phyloP scores from a whole-genome alignment of 106 monocot species.

The Alisma plantagoaquatica region DNA sequence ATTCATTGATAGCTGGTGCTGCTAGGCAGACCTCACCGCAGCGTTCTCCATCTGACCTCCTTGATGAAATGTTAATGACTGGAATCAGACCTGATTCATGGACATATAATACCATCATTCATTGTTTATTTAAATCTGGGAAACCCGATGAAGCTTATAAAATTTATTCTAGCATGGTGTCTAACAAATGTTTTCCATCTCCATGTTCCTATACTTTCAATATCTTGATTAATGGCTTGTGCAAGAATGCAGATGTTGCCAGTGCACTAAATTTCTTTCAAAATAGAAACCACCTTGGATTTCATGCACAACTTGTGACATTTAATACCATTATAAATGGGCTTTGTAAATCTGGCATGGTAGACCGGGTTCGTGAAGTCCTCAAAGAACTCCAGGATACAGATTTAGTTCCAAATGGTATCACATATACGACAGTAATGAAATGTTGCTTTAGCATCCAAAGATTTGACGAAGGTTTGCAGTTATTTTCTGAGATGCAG shows the following conservation, averaged over 20 bases:
- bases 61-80: constrained; percentile 66
- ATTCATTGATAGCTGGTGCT: constrained; percentile 58
- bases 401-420: constrained; percentile 39
- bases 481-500: constrained; percentile 43
- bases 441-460: constrained; percentile 53
- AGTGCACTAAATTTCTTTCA: constrained; percentile 53
- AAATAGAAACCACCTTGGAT: constrained; percentile 34
- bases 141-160: constrained; percentile 37
- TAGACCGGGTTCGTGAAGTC: constrained; percentile 38
- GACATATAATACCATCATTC: constrained; percentile 72
- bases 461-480: constrained; percentile 53
- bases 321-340: constrained; percentile 79
- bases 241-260: constrained; percentile 44
- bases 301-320: constrained; percentile 45
- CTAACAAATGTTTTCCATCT: constrained; percentile 25
- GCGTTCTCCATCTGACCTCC: constrained; percentile 33
- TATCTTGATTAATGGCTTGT: constrained; percentile 70
- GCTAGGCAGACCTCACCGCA: constrained; percentile 16
- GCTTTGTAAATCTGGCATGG: constrained; percentile 49
- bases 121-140: constrained; percentile 74
- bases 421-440: constrained; percentile 83
- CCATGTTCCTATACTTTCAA: constrained; percentile 65
- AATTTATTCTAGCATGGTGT: constrained; percentile 52
- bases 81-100: constrained; percentile 51
- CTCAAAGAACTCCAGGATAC: constrained; percentile 46